Conservation (phyloP, 2,329 filamentous ascomycete genomes). For the Penicillium sp. region DNA sequence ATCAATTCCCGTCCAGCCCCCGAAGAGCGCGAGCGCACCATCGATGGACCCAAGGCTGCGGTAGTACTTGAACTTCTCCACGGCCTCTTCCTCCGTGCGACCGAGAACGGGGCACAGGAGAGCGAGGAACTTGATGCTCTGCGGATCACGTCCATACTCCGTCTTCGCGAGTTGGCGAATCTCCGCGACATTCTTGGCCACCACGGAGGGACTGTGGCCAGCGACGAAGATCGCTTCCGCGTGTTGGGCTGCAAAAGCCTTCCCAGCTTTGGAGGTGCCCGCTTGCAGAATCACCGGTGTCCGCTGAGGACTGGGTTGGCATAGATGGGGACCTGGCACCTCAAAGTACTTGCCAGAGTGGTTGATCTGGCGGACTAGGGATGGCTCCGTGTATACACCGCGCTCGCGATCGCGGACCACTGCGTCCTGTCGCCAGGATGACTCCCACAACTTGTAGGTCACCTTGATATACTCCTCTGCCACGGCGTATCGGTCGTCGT, state of each 20-base stretch:
- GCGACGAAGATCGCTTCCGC: constrained; percentile 70
- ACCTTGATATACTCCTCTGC: constrained; percentile 64
- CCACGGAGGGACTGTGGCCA: constrained; percentile 61
- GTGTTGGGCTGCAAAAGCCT: constrained; percentile 65
- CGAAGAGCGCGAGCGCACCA: constrained; percentile 67
- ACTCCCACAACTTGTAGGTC: constrained; percentile 65
- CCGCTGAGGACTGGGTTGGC: constrained; percentile 64
- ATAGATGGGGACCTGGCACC: constrained; percentile 64
- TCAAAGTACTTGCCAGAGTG: constrained; percentile 63
- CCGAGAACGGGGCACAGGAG: constrained; percentile 65
- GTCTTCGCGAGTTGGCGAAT: constrained; percentile 57
- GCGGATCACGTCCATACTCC: constrained; percentile 56
- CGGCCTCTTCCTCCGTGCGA: constrained; percentile 63
- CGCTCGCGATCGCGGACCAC: constrained; percentile 58
- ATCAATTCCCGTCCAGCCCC: constrained; percentile 71
- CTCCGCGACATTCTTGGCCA: constrained; percentile 61
- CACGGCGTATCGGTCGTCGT: constrained; percentile 64
- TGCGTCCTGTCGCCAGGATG: constrained; percentile 65
- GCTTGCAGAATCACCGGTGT: constrained; percentile 69
- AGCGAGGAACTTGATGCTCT: constrained; percentile 65
- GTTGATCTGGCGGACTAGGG: constrained; percentile 62
- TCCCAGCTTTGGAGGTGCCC: constrained; percentile 64
- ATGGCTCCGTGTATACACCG: constrained; percentile 59
- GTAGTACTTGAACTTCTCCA: constrained; percentile 61
- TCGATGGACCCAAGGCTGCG: constrained; percentile 61